Evolutionary conservation across 495 filamentous ascomycete genomes (phyloP).

Genomic region (Oidiodendron maius): DNA sequence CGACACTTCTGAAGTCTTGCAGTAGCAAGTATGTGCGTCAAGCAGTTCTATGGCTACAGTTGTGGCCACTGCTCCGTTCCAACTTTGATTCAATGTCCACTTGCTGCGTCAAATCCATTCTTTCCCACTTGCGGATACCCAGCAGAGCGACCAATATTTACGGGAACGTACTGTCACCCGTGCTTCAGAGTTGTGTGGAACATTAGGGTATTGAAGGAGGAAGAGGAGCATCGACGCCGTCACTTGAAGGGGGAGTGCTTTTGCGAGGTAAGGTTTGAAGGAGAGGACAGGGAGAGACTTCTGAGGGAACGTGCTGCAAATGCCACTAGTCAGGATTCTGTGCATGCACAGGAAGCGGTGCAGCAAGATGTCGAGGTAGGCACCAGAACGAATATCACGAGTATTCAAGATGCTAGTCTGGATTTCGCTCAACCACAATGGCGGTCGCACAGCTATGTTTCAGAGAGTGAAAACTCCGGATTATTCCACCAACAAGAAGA

Average conservation of each 20-base stretch:
- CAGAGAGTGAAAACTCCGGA: constrained; percentile 13
- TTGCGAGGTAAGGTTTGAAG: constrained; percentile 17
- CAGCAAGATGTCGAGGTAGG: neutral
- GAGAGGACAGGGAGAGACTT: constrained; percentile 8
- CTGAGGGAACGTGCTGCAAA: neutral
- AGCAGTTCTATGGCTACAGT: constrained; percentile 18
- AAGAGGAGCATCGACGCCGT: constrained; percentile 14
- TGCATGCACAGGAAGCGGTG: neutral
- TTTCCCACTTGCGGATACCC: constrained; percentile 18
- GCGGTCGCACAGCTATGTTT: neutral
- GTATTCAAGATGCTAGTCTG: neutral
- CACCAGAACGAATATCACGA: neutral
- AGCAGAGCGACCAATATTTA: constrained; percentile 13
- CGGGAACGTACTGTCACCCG: constrained; percentile 13
- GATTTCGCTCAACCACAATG: neutral
- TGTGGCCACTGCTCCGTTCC: constrained; percentile 24
- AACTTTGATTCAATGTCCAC: constrained; percentile 14
- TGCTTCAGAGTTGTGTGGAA: constrained; percentile 23
- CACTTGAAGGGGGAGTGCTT: constrained; percentile 13
- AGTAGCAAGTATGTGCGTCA: constrained; percentile 18
- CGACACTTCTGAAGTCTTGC: neutral
- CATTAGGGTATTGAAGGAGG: constrained; percentile 11
- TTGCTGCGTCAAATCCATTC: constrained; percentile 4
- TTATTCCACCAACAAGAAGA: neutral
- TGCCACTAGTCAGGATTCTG: neutral